Conservation (phyloP, 805 yeast genomes). For the Teunomyces funiuensis region DNA sequence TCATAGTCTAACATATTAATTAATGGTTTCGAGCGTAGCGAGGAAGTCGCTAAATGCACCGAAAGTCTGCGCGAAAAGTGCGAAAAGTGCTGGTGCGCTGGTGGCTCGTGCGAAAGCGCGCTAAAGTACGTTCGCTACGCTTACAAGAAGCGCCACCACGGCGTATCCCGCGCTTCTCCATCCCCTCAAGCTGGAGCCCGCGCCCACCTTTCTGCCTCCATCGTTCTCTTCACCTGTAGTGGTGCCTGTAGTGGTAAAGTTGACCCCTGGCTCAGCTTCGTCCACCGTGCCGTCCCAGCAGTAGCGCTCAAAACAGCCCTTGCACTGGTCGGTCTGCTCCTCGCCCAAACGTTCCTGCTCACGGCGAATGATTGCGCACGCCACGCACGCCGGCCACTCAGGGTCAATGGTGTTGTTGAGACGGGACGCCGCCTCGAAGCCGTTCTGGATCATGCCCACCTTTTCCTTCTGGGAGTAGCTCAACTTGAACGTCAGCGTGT, state of each 20-base stretch:
- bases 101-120: too few species aligned
- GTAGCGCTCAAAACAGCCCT: conserved; percentile 22
- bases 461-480: conserved; percentile 23
- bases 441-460: conserved; percentile 25
- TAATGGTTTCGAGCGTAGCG: too few species aligned
- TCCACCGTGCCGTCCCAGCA: conserved; percentile 26
- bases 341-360: conserved; percentile 23
- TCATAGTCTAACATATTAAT: too few species aligned
- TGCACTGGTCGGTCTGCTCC: conserved; percentile 25
- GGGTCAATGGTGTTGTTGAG: conserved; percentile 18
- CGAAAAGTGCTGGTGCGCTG: too few species aligned
- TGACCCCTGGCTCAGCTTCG: conserved; percentile 21
- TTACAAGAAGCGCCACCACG: background rate
- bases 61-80: too few species aligned
- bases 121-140: too few species aligned
- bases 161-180: background rate
- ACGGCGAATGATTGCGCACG: conserved; percentile 29
- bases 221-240: conserved; percentile 27
- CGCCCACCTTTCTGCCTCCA: conserved; percentile 7
- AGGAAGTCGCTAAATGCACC: too few species aligned
- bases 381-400: conserved; percentile 28
- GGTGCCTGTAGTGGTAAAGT: conserved; percentile 42
- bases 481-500: conserved; percentile 28
- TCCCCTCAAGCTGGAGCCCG: background rate
- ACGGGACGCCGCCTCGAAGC: conserved; percentile 26